Evolutionary conservation across 768 basidiomycete genomes (phyloP).

Genomic region (Termitomyces sp.): DNA sequence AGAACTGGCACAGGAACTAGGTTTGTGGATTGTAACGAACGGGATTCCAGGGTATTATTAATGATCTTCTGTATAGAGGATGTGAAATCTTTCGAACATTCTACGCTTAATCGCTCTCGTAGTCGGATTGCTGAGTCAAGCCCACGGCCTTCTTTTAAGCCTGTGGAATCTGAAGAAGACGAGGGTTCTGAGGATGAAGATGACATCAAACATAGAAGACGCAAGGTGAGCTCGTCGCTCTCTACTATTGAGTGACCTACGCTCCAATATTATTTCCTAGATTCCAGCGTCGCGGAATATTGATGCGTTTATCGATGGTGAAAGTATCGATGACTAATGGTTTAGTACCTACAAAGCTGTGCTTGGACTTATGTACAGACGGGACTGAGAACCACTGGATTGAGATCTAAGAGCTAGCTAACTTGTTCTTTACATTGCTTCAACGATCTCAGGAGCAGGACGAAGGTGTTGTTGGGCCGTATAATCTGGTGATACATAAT

Average conservation of each 20-base stretch:
- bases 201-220: slow-evolving; percentile 31
- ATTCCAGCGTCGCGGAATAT: slow-evolving; percentile 46
- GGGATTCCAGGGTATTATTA: neutral
- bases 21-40: slow-evolving; percentile 37
- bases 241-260: neutral
- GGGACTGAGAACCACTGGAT: neutral
- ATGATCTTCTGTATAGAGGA: slow-evolving; percentile 49
- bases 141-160: slow-evolving; percentile 4
- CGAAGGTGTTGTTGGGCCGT: slow-evolving; percentile 30
- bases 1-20: slow-evolving; percentile 75
- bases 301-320: slow-evolving; percentile 67
- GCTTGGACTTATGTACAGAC: neutral
- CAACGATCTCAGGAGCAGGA: slow-evolving; percentile 22
- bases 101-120: slow-evolving; percentile 34
- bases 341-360: neutral
- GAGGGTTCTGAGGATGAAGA: slow-evolving; percentile 21
- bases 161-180: slow-evolving; percentile 22
- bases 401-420: neutral
- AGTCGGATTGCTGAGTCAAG: slow-evolving; percentile 17
- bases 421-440: slow-evolving; percentile 28
- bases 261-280: slow-evolving; percentile 23
- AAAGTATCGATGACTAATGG: slow-evolving; percentile 61
- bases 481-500: slow-evolving; percentile 43
- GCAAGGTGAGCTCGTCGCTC: slow-evolving; percentile 35
- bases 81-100: slow-evolving; percentile 65